Percentiles rank a stretch among this genome's conserved stretches.
phyloP scores from a whole-genome alignment of 495 filamentous ascomycete species.

The Diplogelasinospora grovesii region DNA sequence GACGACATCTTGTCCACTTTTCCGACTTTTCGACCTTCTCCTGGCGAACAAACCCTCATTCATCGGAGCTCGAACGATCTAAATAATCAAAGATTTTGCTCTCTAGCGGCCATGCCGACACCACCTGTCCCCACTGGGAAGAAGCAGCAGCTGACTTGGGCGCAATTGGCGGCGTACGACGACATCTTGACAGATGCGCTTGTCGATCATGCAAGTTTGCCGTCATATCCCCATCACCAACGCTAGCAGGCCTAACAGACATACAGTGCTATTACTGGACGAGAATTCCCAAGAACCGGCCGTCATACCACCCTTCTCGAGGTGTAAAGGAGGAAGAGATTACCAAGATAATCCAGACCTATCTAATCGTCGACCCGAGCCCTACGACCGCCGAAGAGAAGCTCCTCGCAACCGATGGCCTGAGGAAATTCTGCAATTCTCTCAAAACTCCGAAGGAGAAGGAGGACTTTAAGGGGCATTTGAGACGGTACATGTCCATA shows the following conservation, averaged over 20 bases:
- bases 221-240: not conserved
- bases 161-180: conserved; percentile 86
- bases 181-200: conserved; percentile 94
- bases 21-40: not conserved
- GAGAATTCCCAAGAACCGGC: conserved; percentile 86
- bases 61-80: not conserved
- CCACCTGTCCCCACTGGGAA: conserved; percentile 23
- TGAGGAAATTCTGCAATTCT: conserved; percentile 59
- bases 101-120: conserved; percentile 14
- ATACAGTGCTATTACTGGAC: conserved; percentile 89
- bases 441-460: conserved; percentile 72
- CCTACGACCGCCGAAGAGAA: conserved; percentile 58
- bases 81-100: not conserved
- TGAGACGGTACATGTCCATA: conserved; percentile 86
- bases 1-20: too few species aligned
- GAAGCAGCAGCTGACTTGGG: conserved; percentile 71
- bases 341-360: conserved; percentile 65
- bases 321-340: conserved; percentile 77
- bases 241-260: not conserved
- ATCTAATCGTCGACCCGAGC: conserved; percentile 71
- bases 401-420: conserved; percentile 64
- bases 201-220: conserved; percentile 74
- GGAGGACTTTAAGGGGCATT: conserved; percentile 79
- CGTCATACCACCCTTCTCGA: conserved; percentile 75
- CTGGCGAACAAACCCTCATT: too few species aligned